Percentiles rank a stretch among this genome's conserved stretches.
These are phyloP conservation scores for Suillus subluteus DNA, from an alignment of 768 basidiomycete species.

Conservation along the genomic window DNA sequence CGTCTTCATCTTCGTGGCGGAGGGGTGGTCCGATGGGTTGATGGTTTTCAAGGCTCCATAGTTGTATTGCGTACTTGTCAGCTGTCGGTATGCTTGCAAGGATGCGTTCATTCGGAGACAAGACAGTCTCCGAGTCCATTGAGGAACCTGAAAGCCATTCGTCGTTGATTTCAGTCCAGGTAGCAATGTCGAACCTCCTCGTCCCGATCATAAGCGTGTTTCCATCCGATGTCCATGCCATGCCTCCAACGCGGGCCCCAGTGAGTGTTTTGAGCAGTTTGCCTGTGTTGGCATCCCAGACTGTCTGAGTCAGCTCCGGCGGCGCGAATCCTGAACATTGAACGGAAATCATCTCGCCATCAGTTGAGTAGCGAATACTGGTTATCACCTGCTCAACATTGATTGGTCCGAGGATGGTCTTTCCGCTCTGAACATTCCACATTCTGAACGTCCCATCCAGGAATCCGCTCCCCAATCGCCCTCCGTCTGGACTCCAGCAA, in stretches of 20 bases:
- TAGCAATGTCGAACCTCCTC: not conserved
- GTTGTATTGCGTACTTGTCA: not conserved
- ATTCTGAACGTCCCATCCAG: not conserved
- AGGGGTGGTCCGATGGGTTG: not conserved
- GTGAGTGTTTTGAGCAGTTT: not conserved
- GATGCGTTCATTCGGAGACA: not conserved
- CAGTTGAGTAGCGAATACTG: not conserved
- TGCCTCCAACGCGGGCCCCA: not conserved
- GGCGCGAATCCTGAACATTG: too few species aligned
- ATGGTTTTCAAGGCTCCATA: not conserved
- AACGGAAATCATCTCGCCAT: not conserved
- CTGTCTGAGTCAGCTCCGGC: not conserved
- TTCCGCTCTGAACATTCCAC: not conserved
- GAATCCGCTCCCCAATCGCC: not conserved
- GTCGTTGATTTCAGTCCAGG: not conserved
- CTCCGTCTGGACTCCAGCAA: not conserved
- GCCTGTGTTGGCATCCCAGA: not conserved
- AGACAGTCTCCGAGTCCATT: too few species aligned
- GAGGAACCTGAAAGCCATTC: too few species aligned
- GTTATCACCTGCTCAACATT: not conserved
- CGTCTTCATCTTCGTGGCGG: not conserved
- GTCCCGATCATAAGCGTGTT: not conserved
- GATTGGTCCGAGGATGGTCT: not conserved
- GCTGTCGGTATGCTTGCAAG: not conserved
- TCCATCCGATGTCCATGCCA: not conserved